Evolutionary conservation across 306 rosid genomes (phyloP).

Genomic region (Malus asiatica): DNA sequence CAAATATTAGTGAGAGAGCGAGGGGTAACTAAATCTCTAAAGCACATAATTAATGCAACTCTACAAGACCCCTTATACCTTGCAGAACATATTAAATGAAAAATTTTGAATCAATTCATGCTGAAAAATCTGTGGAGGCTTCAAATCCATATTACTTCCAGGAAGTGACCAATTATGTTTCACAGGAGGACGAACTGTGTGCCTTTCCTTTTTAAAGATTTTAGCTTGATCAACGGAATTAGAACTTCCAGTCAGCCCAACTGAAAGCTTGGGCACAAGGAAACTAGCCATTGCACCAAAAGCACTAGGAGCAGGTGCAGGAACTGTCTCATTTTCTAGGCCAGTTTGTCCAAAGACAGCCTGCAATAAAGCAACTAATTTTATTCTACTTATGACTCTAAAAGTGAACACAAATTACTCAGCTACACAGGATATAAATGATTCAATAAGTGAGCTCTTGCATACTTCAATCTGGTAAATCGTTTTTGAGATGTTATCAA

Average conservation of each 20-base stretch:
- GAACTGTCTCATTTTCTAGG: conserved; percentile 54
- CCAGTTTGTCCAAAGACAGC: conserved; percentile 82
- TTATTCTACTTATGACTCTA: conserved; percentile 23
- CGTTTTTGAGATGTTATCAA: conserved; percentile 74
- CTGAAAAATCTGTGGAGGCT: conserved; percentile 88
- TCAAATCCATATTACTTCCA: conserved; percentile 43
- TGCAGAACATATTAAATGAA: conserved; percentile 90
- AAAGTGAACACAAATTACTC: conserved; percentile 9
- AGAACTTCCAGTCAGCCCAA: conserved; percentile 69
- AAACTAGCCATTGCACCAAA: conserved; percentile 98
- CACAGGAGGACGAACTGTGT: conserved; percentile 89
- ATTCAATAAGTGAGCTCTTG: conserved; percentile 8
- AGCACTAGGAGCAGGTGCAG: conserved; percentile 67
- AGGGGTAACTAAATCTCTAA: neutral
- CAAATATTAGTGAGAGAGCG: neutral
- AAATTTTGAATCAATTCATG: conserved; percentile 93
- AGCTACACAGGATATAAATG: conserved; percentile 12
- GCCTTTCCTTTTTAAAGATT: conserved; percentile 62
- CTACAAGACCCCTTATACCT: conserved; percentile 43
- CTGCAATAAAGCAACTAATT: conserved; percentile 36
- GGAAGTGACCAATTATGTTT: conserved; percentile 95
- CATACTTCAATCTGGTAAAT: conserved; percentile 80
- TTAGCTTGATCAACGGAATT: conserved; percentile 65
- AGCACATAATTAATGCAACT: neutral
- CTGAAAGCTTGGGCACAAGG: conserved; percentile 93